phyloP scores from a whole-genome alignment of 2,329 filamentous ascomycete species.

The Penicillium concentricum region DNA sequence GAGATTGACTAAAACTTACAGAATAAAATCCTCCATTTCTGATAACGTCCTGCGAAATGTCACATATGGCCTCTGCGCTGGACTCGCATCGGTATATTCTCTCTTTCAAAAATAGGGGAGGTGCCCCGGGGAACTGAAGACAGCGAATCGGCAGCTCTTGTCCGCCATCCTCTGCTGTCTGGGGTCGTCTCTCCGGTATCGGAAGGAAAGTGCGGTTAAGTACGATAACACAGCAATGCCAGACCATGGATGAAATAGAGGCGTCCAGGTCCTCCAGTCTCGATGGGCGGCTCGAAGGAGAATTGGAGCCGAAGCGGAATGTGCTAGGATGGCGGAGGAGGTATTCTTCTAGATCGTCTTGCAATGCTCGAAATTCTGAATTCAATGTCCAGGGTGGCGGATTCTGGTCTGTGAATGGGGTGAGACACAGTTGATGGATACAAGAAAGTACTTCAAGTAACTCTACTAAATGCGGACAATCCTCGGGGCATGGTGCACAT shows the following conservation, averaged over 20 bases:
- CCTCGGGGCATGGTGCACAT: neutral
- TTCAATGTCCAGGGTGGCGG: neutral
- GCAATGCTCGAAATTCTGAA: neutral
- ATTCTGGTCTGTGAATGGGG: neutral
- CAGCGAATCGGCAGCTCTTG: neutral
- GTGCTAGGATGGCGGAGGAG: neutral
- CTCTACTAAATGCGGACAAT: neutral
- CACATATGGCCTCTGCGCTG: neutral
- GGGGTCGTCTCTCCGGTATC: neutral
- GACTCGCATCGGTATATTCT: neutral
- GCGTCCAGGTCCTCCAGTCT: neutral
- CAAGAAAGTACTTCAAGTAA: neutral
- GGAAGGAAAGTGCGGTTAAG: neutral
- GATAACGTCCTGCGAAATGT: neutral
- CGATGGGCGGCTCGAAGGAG: neutral
- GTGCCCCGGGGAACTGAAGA: neutral
- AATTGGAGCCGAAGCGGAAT: neutral
- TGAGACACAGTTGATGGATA: neutral
- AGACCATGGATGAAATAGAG: neutral
- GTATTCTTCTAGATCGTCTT: neutral
- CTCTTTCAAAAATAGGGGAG: neutral
- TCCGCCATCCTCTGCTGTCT: neutral
- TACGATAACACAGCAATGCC: neutral
- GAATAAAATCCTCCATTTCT: neutral
- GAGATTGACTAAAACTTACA: neutral